These are phyloP conservation scores for Fusarium globosum DNA, from an alignment of 2,329 filamentous ascomycete genomes.

Conservation along the genomic window DNA sequence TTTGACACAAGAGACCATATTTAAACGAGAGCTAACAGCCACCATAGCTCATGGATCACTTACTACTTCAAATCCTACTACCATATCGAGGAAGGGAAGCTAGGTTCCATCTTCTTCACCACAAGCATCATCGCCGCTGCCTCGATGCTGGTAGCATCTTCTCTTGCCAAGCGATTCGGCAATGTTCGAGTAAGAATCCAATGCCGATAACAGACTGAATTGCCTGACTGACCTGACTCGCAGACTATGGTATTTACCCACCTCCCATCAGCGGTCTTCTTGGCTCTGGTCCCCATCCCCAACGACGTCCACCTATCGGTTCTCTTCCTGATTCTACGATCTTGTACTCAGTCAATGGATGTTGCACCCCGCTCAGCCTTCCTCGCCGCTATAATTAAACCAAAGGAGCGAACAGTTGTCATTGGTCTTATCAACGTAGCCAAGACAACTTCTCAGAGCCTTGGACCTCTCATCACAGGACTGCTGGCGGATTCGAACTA, in stretches of 20 bases:
- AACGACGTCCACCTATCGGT: conserved; percentile 64
- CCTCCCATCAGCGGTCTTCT: conserved; percentile 73
- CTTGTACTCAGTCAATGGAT: conserved; percentile 76
- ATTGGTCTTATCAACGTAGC: conserved; percentile 78
- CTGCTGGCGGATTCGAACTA: conserved; percentile 64
- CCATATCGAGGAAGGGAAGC: conserved; percentile 58
- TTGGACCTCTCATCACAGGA: conserved; percentile 74
- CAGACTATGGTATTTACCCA: conserved; percentile 82
- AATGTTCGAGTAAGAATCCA: conserved; percentile 69
- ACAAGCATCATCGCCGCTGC: conserved; percentile 62
- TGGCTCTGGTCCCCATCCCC: conserved; percentile 71
- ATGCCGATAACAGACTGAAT: fast-evolving
- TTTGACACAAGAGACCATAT: conserved; percentile 28
- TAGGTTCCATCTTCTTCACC: conserved; percentile 67
- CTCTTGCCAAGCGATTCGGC: conserved; percentile 65
- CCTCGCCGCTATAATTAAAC: conserved; percentile 71
- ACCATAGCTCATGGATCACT: conserved; percentile 66
- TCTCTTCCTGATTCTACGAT: conserved; percentile 69
- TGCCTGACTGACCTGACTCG: background rate
- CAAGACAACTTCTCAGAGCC: conserved; percentile 71
- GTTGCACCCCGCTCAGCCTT: conserved; percentile 77
- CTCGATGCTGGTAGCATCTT: conserved; percentile 64
- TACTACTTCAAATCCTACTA: conserved; percentile 65
- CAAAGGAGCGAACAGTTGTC: conserved; percentile 75
- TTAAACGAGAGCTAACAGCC: conserved; percentile 4